Percentiles rank a stretch among this genome's conserved stretches.
phyloP scores from a whole-genome alignment of 768 basidiomycete species.

The Gloeostereum incarnatum region DNA sequence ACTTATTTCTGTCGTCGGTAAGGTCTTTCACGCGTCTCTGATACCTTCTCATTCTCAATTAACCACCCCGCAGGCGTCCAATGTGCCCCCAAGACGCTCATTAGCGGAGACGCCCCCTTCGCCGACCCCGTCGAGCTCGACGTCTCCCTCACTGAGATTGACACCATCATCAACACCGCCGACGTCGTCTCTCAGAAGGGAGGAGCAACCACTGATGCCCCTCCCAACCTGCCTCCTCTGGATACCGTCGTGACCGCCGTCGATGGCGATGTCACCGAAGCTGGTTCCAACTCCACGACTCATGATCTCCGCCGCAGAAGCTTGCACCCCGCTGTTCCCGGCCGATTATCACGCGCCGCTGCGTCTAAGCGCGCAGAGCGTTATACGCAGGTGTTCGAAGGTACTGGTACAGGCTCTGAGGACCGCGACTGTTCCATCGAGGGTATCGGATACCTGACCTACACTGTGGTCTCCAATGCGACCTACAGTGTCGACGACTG shows the following conservation, averaged over 20 bases:
- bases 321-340: neutral
- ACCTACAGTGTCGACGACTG: slow-evolving; percentile 11
- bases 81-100: too few species aligned
- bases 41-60: too few species aligned
- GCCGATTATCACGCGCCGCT: neutral
- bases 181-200: slow-evolving; percentile 9
- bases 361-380: slow-evolving; percentile 1
- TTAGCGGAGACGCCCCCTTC: too few species aligned
- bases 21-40: too few species aligned
- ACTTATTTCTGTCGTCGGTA: too few species aligned
- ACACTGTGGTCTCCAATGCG: slow-evolving; percentile 10
- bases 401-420: slow-evolving; percentile 7
- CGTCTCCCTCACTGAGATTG: slow-evolving; percentile 12
- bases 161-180: slow-evolving; percentile 10
- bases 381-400: slow-evolving; percentile 11
- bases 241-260: slow-evolving; percentile 11
- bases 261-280: slow-evolving; percentile 9
- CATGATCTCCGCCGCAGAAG: too few species aligned
- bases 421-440: slow-evolving; percentile 10
- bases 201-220: slow-evolving; percentile 8
- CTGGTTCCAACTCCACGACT: slow-evolving; percentile 2
- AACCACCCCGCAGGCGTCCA: too few species aligned
- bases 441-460: slow-evolving; percentile 10
- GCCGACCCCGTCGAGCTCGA: too few species aligned
- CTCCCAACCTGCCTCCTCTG: slow-evolving; percentile 8